phyloP scores from a whole-genome alignment of 2,329 filamentous ascomycete species.

The Sarocladium strictum region DNA sequence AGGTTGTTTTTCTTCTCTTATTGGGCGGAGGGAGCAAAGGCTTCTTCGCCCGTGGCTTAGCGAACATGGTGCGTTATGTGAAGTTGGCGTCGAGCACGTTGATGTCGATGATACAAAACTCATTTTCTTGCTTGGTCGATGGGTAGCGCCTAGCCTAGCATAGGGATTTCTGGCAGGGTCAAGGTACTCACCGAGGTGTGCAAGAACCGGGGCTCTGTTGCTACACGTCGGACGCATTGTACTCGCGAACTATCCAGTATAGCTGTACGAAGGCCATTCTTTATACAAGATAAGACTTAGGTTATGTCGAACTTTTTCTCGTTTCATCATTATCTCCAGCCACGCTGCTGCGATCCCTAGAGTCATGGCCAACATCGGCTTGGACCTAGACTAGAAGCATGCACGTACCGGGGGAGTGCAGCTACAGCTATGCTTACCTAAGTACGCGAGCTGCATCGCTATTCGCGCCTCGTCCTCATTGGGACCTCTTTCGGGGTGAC shows the following conservation, averaged over 20 bases:
- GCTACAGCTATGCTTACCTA: conserved; percentile 4
- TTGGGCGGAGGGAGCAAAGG: conserved; percentile 47
- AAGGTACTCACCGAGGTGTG: conserved; percentile 20
- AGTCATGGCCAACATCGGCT: not conserved
- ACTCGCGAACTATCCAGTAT: too few species aligned
- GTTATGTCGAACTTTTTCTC: too few species aligned
- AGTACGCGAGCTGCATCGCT: not conserved
- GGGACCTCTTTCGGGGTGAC: conserved; percentile 6
- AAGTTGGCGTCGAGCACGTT: not conserved
- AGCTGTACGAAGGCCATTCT: too few species aligned
- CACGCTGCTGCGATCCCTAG: not conserved
- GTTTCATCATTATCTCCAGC: not conserved
- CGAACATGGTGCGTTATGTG: conserved; percentile 35
- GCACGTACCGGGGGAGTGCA: not conserved
- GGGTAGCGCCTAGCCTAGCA: not conserved
- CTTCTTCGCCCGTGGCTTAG: conserved; percentile 54
- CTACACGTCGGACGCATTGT: too few species aligned
- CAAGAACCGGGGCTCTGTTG: conserved; percentile 14
- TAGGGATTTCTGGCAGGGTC: conserved; percentile 4
- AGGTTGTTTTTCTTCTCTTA: conserved; percentile 61
- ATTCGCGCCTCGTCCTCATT: not conserved
- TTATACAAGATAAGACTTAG: too few species aligned
- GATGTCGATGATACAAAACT: not conserved
- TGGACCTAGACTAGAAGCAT: not conserved
- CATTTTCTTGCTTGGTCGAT: not conserved